Evolutionary conservation across 306 rosid species (phyloP), one percentile per base, ranked within the genome.

Genomic region (Lathyrus aphaca): DNA sequence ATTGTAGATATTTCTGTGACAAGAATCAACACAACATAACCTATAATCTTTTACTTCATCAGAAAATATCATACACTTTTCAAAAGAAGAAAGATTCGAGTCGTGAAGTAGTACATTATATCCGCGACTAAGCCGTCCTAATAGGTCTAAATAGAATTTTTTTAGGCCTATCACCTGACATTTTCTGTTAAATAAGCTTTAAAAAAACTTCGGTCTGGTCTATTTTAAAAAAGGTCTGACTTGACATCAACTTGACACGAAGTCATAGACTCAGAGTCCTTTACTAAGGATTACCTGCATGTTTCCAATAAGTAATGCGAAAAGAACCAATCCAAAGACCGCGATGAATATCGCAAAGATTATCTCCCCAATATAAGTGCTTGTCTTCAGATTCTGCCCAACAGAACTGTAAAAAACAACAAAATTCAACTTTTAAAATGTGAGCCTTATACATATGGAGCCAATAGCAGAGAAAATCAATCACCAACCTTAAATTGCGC

Each of bases 291-390:
- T 71, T 80, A 93, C 98, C 98, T 93, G 97, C 92, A 93, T 83
- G 77, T 93, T 93, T 69, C 97, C 96, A 25, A 94, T 90, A 58
- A 94, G 97, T 12, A 79, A 73, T 3, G 97, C 66, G 45, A 94
- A 94, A 7, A 94, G 83, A 48, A 94, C 83, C 83, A 90, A 82
- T 58, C 97, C 97, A n/a, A 60, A 69, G 75, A 85, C 73, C 12
- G 97, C 81, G 37, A 94, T 85, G 83, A 25, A 72, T 23, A 88
- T 82, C 8, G 92, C 97, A 79, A 90, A 85, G 39, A 82, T 4
- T 67, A 85, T 86, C 87, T 94, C 98, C 75, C 81, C 64, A 5
- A 78, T 74, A 46, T 13, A 66, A 45, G 89, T 84, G 80, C 96
- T 87, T 67, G 91, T 86, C 70, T 76, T 3, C 38, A 94, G 89